Evolutionary conservation across 306 rosid species (phyloP).

Genomic region (Cyclanthera cordifolia): DNA sequence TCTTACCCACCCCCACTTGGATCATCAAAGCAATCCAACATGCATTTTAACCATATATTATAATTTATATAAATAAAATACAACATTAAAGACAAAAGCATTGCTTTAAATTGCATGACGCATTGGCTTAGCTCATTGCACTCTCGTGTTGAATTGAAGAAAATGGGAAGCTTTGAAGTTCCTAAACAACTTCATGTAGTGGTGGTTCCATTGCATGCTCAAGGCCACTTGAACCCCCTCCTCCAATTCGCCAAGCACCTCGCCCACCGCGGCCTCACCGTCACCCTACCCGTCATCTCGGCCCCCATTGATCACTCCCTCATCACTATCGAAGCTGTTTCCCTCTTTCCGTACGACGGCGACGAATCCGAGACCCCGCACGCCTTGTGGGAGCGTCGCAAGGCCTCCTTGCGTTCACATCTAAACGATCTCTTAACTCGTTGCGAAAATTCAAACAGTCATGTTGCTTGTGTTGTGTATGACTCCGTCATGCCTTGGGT

Average conservation of each 20-base stretch:
- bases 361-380: background rate
- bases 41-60: too few relatives aligned
- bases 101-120: too few relatives aligned
- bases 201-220: constrained; percentile 10
- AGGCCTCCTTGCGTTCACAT: constrained; percentile 4
- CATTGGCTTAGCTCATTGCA: too few relatives aligned
- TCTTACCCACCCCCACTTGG: too few relatives aligned
- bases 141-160: too few relatives aligned
- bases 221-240: constrained; percentile 25
- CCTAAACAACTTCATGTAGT: constrained; percentile 16
- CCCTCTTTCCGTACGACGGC: background rate
- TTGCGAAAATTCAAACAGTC: too few relatives aligned
- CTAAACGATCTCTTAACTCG: constrained; percentile 11
- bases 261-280: constrained; percentile 4
- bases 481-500: constrained; percentile 23
- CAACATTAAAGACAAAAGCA: too few relatives aligned
- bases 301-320: background rate
- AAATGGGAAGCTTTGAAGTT: too few relatives aligned
- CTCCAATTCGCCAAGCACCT: constrained; percentile 23
- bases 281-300: constrained; percentile 3
- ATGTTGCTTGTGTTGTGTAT: constrained; percentile 21
- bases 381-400: constrained; percentile 10
- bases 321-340: background rate
- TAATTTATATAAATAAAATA: too few relatives aligned
- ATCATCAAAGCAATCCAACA: too few relatives aligned